Conservation (phyloP, 2,329 filamentous ascomycete genomes). For the Apiospora aurea region DNA sequence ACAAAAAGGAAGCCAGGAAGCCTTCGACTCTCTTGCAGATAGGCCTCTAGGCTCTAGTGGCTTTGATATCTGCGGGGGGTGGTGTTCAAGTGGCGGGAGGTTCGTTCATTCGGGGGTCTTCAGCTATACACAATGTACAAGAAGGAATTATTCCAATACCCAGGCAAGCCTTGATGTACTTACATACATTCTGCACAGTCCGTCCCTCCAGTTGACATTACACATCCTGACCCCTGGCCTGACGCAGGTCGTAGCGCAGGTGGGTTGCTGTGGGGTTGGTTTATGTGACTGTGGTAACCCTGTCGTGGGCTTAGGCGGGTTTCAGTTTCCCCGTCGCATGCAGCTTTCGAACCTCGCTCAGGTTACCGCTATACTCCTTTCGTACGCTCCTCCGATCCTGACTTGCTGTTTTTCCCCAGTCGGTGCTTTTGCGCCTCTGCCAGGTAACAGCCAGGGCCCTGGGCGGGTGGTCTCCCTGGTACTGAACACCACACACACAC, state of each 20-base stretch:
- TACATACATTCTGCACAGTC: neutral
- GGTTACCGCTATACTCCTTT: conserved; percentile 36
- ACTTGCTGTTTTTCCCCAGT: conserved; percentile 13
- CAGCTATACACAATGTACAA: conserved; percentile 11
- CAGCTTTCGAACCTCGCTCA: conserved; percentile 38
- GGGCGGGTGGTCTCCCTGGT: neutral
- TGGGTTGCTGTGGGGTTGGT: conserved; percentile 25
- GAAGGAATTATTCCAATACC: neutral
- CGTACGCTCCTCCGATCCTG: conserved; percentile 31
- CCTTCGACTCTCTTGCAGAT: neutral
- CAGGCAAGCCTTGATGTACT: neutral
- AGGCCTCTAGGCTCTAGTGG: neutral
- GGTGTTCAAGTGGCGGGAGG: neutral
- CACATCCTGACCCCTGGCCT: neutral
- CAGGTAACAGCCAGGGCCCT: conserved; percentile 14
- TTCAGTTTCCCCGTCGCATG: conserved; percentile 41
- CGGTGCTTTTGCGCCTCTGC: conserved; percentile 2
- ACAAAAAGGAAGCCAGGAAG: neutral
- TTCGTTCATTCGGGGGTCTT: conserved; percentile 19
- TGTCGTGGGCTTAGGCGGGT: conserved; percentile 39
- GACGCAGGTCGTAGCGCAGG: conserved; percentile 20
- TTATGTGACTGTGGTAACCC: conserved; percentile 30
- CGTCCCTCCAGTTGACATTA: neutral
- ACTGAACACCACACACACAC: neutral
- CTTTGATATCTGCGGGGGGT: conserved; percentile 31